Conservation (phyloP, 139 green algal species). For the Chlorella sorokiniana region DNA sequence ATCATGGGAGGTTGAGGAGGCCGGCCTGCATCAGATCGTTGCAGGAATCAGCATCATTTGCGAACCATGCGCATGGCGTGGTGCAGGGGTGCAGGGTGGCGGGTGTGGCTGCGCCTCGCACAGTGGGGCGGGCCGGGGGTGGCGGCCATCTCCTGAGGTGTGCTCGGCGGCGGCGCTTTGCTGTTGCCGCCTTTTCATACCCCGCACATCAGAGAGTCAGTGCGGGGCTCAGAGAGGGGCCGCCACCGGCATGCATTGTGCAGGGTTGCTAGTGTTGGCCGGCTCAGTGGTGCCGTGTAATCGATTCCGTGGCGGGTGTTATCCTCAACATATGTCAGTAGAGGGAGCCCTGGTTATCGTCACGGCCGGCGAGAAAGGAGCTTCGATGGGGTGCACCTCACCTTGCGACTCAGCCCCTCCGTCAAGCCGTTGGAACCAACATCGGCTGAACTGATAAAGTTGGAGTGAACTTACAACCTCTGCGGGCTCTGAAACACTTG, state of each 20-base stretch:
- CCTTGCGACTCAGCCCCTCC: no score
- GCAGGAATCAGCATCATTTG: no score
- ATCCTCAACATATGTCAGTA: constrained; percentile 51
- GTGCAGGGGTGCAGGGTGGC: neutral
- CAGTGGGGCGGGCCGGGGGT: neutral
- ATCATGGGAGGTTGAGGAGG: no score
- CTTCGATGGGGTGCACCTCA: no score
- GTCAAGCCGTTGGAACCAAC: no score
- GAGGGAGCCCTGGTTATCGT: constrained; percentile 53
- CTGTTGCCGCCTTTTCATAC: constrained; percentile 41
- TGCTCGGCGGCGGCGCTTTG: neutral
- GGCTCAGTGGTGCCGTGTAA: constrained; percentile 41
- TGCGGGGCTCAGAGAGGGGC: constrained; percentile 44
- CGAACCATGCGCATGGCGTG: no score
- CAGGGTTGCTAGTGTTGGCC: constrained; percentile 15
- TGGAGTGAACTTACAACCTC: no score
- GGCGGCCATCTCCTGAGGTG: neutral
- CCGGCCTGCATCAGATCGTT: no score
- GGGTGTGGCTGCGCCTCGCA: neutral
- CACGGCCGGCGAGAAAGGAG: constrained; percentile 11
- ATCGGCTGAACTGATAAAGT: no score
- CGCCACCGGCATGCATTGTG: neutral
- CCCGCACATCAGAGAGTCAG: constrained; percentile 22
- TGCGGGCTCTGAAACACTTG: no score
- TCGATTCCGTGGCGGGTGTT: constrained; percentile 56